These are phyloP conservation scores for Euphorbia schlechtendalii DNA, from an alignment of 441 rosid genomes.

Conservation along the genomic window DNA sequence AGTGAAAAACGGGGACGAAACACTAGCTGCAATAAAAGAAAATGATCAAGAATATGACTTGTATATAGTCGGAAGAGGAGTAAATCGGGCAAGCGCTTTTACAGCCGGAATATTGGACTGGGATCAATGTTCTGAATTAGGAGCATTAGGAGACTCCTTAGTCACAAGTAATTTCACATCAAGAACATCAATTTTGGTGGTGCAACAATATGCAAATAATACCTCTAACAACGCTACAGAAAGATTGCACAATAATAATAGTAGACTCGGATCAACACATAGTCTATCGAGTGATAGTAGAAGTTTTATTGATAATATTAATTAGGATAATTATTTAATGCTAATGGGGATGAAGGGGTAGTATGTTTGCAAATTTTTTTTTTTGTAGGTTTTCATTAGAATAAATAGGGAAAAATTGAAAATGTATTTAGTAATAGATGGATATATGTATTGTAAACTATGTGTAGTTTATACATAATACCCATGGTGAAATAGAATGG, in stretches of 20 bases:
- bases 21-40: conserved; percentile 9
- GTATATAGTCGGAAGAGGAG: conserved; percentile 18
- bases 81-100: neutral
- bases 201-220: conserved; percentile 15
- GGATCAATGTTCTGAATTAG: conserved; percentile 16
- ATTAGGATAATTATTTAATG: neutral
- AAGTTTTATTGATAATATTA: neutral
- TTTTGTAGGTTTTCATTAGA: neutral
- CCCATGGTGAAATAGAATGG: too few species aligned
- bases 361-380: neutral
- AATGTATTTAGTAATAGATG: too few species aligned
- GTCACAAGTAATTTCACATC: conserved; percentile 6
- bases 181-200: conserved; percentile 12
- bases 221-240: neutral
- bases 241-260: neutral
- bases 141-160: conserved; percentile 20
- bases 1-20: conserved; percentile 16
- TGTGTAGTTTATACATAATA: too few species aligned
- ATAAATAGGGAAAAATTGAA: too few species aligned
- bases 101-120: conserved; percentile 21
- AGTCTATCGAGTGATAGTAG: neutral
- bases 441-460: neutral
- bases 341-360: neutral
- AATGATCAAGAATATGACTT: conserved; percentile 4
- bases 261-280: too few species aligned